Conservation (phyloP, 139 green algal genomes). For the Chlamydomonas sp. region DNA sequence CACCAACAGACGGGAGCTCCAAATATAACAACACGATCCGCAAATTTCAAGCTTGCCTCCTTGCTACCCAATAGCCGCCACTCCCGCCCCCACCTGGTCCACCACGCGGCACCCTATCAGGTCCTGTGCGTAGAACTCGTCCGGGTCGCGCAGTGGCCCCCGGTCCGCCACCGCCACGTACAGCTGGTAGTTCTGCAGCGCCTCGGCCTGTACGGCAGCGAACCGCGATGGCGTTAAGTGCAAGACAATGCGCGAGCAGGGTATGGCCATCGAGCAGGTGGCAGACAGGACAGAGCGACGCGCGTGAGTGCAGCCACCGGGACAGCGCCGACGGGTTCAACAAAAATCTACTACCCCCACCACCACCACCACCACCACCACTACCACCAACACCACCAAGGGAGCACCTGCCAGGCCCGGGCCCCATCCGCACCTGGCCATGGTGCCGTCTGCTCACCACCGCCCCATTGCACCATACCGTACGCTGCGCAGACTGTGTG, state of each 20-base stretch:
- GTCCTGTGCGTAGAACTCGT: slow-evolving; percentile 59
- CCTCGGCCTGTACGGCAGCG: slow-evolving; percentile 38
- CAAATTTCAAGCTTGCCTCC: too few species aligned
- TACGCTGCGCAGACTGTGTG: not conserved
- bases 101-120: slow-evolving; percentile 41
- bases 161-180: not conserved
- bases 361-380: too few species aligned
- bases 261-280: too few species aligned
- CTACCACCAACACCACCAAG: too few species aligned
- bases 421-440: not conserved
- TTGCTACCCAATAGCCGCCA: not conserved
- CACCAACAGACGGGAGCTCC: too few species aligned
- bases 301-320: not conserved
- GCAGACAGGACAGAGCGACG: too few species aligned
- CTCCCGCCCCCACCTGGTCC: not conserved
- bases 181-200: slow-evolving; percentile 25
- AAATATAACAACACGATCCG: too few species aligned
- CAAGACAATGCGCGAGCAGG: not conserved
- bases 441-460: not conserved
- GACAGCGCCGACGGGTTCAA: too few species aligned
- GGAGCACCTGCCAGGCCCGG: too few species aligned
- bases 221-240: not conserved
- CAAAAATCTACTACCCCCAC: too few species aligned
- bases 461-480: not conserved
- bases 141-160: slow-evolving; percentile 35